phyloP scores from a whole-genome alignment of 1,284 basidiomycete species.

The Taiwanofungus camphoratus region DNA sequence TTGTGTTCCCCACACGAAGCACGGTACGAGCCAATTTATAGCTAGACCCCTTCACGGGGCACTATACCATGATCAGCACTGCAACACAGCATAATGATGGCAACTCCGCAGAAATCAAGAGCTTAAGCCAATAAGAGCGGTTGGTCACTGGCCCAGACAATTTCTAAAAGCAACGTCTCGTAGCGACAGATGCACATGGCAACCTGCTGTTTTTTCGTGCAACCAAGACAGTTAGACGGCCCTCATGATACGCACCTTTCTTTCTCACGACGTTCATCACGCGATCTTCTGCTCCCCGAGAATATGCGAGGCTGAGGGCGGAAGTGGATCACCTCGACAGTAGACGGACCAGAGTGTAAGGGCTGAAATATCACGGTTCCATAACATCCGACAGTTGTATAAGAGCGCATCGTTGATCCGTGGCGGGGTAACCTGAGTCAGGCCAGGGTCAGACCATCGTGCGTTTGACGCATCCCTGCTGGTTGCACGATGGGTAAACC shows the following conservation, averaged over 20 bases:
- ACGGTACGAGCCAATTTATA: conserved; percentile 8
- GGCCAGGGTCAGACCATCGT: conserved; percentile 7
- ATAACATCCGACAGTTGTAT: too few relatives aligned
- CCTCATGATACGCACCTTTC: conserved; percentile 6
- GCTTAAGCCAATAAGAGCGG: neutral
- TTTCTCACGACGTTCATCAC: conserved; percentile 14
- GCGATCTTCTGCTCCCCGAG: too few relatives aligned
- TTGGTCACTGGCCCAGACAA: neutral
- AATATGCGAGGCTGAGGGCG: too few relatives aligned
- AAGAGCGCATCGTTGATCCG: conserved; percentile 5
- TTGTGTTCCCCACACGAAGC: neutral
- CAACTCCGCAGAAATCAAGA: neutral
- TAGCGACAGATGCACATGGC: conserved; percentile 5
- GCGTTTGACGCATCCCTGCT: neutral
- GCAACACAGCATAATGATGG: neutral
- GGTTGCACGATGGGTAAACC: neutral
- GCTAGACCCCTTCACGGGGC: conserved; percentile 6
- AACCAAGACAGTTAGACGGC: neutral
- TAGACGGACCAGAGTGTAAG: too few relatives aligned
- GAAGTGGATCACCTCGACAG: too few relatives aligned
- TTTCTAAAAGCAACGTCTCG: conserved; percentile 1
- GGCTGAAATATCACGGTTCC: too few relatives aligned
- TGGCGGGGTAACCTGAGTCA: conserved; percentile 9
- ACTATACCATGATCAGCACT: neutral
- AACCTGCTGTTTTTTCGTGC: neutral